A percentile compares a stretch with the other conserved stretches of the same genome.
These are phyloP conservation scores for Fusarium penzigii DNA, from an alignment of 2,329 filamentous ascomycete species.

Conservation along the genomic window DNA sequence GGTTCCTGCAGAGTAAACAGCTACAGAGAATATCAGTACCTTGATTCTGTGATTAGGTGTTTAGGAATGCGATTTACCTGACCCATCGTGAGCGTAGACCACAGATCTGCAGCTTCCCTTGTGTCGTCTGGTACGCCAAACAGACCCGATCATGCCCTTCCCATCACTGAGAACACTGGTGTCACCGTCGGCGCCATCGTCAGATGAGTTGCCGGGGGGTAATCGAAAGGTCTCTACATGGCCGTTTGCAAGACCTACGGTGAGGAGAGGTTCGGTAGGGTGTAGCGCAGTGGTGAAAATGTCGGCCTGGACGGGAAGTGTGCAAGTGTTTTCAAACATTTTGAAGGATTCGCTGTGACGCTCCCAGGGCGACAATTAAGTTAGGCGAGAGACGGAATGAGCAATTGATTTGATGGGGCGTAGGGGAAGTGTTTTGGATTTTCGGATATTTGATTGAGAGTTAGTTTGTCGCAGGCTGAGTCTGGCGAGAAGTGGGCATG, in stretches of 20 bases:
- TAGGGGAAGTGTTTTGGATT: background rate
- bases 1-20: constrained; percentile 65
- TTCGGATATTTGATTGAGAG: background rate
- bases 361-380: no score
- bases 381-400: background rate
- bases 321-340: constrained; percentile 93
- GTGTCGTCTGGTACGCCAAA: constrained; percentile 86
- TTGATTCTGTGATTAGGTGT: no score
- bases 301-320: constrained; percentile 80
- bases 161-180: constrained; percentile 58
- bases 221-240: constrained; percentile 85
- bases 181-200: constrained; percentile 52
- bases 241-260: constrained; percentile 81
- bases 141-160: constrained; percentile 74
- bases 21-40: constrained; percentile 34
- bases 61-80: constrained; percentile 50
- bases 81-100: constrained; percentile 76
- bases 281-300: constrained; percentile 89
- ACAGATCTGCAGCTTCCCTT: constrained; percentile 90
- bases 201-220: constrained; percentile 52
- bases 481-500: background rate
- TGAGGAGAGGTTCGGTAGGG: constrained; percentile 78
- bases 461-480: background rate
- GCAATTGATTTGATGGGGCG: background rate
- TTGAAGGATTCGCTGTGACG: background rate